Conservation (phyloP, 2,329 filamentous ascomycete species). For the Aureobasidium melanogenum region DNA sequence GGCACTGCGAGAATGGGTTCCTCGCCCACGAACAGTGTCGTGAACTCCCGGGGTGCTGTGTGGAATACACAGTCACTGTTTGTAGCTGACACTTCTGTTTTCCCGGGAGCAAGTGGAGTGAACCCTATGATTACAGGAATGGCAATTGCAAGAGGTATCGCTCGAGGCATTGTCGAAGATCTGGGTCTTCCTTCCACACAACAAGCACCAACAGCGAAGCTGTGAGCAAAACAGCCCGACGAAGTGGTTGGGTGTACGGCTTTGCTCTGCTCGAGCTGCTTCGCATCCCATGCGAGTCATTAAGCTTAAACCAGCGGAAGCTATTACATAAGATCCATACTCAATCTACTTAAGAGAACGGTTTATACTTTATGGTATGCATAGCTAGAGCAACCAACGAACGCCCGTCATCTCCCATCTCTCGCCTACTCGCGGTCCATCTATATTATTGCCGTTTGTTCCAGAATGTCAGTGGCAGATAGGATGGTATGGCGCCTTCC, state of each 20-base stretch:
- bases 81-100: conserved; percentile 66
- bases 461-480: background rate
- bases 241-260: conserved; percentile 3
- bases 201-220: background rate
- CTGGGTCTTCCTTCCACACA: background rate
- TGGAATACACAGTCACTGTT: conserved; percentile 60
- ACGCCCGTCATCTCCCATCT: background rate
- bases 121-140: conserved; percentile 77
- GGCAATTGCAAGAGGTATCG: conserved; percentile 60
- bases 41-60: conserved; percentile 38
- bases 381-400: background rate
- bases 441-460: background rate
- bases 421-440: background rate
- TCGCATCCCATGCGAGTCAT: conserved; percentile 7
- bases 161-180: conserved; percentile 39
- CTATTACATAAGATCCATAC: background rate
- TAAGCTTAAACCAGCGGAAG: background rate
- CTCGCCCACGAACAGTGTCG: conserved; percentile 31
- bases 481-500: background rate
- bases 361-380: background rate
- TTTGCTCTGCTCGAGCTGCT: conserved; percentile 1
- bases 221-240: background rate
- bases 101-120: conserved; percentile 67
- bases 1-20: conserved; percentile 65
- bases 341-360: background rate